Base-by-base conservation (phyloP, 345 rosid genomes). In the Acer negundo region DNA sequence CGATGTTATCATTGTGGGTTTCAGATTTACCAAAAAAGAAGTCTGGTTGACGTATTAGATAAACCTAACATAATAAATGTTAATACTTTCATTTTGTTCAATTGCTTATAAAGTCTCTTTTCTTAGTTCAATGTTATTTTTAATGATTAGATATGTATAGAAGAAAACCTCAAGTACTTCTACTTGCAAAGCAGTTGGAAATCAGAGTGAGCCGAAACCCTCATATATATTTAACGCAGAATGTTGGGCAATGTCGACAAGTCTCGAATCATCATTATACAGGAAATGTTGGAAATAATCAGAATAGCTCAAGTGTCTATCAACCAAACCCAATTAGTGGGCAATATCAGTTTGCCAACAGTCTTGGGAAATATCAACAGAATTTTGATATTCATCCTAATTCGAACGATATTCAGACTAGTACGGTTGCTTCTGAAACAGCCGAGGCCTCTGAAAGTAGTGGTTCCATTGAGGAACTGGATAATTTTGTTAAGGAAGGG, bases 401-500 rank as follows among this genome's bases (percentile, higher is more conserved):
- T 70, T 44, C 5, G 0, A 22, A 64, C 31, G 20, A 53, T 31
- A 0, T 17, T 69, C 80, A 78, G 38, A 75, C 72, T 40, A 7
- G 38, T 0, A n/a, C 10, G 1, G 63, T 23, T 20, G 61, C 47
- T 38, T 73, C 79, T 76, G 79, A 70, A 42, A 68, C 26, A 46
- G 68, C 79, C 66, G 81, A 42, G 65, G 67, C 71, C 66, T 71
- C 80, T 78, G 86, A 77, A 70, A 42, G 20, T 38, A 74, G 22
- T 26, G 87, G 74, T 19, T 67, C 68, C 19, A 26, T 86, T 2
- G 82, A 88, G 72, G 87, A 86, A 81, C 77, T 92, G 53, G 93
- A 93, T 83, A 67, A 58, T 31, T 87, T 90, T 62, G 84, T 92
- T 80, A 77, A 72, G 67, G 88, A 89, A 47, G 87, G 84, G 46